phyloP scores from a whole-genome alignment of 176 grass and related monocot genomes.

The Zizania latifolia region DNA sequence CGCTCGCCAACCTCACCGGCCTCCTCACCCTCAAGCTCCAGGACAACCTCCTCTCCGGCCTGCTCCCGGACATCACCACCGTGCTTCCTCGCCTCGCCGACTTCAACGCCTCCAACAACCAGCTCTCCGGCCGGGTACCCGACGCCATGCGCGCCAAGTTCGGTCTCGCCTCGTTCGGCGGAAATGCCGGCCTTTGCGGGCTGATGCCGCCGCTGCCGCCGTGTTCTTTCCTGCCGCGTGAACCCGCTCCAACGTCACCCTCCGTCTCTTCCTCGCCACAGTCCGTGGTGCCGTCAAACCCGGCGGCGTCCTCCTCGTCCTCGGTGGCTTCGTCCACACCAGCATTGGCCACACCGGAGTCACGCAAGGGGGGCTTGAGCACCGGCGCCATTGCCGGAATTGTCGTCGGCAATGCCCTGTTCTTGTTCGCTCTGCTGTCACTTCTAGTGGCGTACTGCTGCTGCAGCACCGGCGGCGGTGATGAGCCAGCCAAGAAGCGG shows the following conservation, averaged over 20 bases:
- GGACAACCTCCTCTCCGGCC: constrained; percentile 64
- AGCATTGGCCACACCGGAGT: constrained; percentile 32
- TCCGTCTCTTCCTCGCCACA: constrained; percentile 27
- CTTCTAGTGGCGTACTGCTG: constrained; percentile 55
- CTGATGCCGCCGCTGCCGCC: constrained; percentile 30
- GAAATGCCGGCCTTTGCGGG: constrained; percentile 49
- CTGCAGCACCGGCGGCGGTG: constrained; percentile 22
- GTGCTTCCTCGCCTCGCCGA: constrained; percentile 41
- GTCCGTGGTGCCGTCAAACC: constrained; percentile 70
- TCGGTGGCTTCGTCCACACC: constrained; percentile 49
- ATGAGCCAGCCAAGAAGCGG: constrained; percentile 29
- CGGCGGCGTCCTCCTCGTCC: constrained; percentile 36
- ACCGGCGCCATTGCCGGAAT: constrained; percentile 53
- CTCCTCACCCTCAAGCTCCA: constrained; percentile 63
- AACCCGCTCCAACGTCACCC: constrained; percentile 37
- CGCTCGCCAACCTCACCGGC: constrained; percentile 34
- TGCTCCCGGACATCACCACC: constrained; percentile 41
- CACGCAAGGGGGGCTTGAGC: constrained; percentile 38
- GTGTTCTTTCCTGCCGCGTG: constrained; percentile 55
- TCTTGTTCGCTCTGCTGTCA: constrained; percentile 49
- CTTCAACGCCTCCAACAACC: constrained; percentile 72
- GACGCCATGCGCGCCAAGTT: constrained; percentile 52
- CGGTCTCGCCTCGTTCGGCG: constrained; percentile 41
- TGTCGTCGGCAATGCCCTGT: constrained; percentile 38
- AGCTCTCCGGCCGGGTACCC: constrained; percentile 63